Base-by-base conservation (phyloP, 83 land plant genomes). In the Thuja plicata region DNA sequence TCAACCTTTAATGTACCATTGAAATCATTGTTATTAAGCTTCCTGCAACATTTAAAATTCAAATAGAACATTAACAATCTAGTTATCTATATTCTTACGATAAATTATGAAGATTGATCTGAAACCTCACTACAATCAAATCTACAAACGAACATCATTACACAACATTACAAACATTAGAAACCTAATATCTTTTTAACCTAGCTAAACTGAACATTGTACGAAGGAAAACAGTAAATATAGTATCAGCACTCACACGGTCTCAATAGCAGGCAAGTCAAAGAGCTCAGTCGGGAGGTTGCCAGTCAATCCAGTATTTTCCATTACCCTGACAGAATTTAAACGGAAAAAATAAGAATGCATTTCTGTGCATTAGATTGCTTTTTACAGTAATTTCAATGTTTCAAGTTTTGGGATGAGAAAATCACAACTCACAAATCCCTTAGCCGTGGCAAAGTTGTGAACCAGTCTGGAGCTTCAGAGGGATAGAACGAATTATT, bases 21-120 rank as follows among this genome's bases (percentile, higher is more conserved):
- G 41, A 95, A 88, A 83, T 52, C 83, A 89, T 95, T 95, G 88
- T 94, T 87, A 62, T 86, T 91, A 52, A 95, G 88, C 87, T 90
- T 93, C 85, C 79, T 76, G 38, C 5, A 9, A 76, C 15, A 76
- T 76, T 30, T 35, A 0, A 2, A 76, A 24, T 34, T 35, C 79
- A 32, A 32, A 76, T 66, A 34, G 13, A 13, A 32, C 0, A 15
- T 76, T 34, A 12, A 16, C 38, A 34, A 34, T 34, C 8, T 50
- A 12, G 13, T 50, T 50, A 50, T 50, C 54, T 11, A 8, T 46
- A 8, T 46, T 46, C 10, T 8, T 9, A 7, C 8, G 8, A 62
- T 62, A 8, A 1, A 24, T 62, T 7, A 62, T 62, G 0, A 27
- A 62, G 2, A 0, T 2, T 24, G 8, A 21, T 17, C 1, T 60